Base-by-base conservation (phyloP, 768 basidiomycete genomes). In the Trametes maxima region DNA sequence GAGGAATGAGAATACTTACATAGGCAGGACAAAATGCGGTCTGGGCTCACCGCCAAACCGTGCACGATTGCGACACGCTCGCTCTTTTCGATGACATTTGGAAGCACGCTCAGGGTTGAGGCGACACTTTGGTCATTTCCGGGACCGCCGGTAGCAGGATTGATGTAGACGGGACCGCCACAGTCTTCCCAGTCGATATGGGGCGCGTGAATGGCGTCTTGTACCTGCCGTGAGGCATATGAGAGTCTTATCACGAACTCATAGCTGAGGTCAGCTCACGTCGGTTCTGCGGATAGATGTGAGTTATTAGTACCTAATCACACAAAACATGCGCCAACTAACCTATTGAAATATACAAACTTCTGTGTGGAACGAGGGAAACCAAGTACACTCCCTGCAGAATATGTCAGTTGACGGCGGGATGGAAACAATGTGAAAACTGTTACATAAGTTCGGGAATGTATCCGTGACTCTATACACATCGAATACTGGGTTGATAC, bases 371-470 rank as follows among this genome's bases (percentile, higher is more conserved):
- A 67, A 17, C 70, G 66, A 80, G 89, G 89, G 80, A 87, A 90
- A n/a, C 88, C 89, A 36, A 90, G 83, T 2, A 90, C 88, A 62
- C 90, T 89, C 89, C 87, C 90, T n/a, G 75, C 0, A 84, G 85
- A 70, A 75, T 87, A 54, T 72, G 33, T 21, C 12, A 1, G 22
- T 25, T 25, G 25, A 39, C 51, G 6, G 5, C 28, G 16, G 12
- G 35, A 8, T 49, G 12, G 4, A 57, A 33, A 67, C n/a, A 66
- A 11, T 22, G 1, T 12, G 5, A 1, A 62, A 55, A 54, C 1
- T 53, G 24, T 2, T n/a, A 66, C 64, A 53, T 14, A 64, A 28
- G 28, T 51, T 28, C 58, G 79, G 71, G 49, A 70, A 79, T 6
- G 82, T 83, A 65, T 85, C 83, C 13, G 82, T 80, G 8, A 85